Conservation (phyloP, 139 green algal genomes). For the Coelastrella sp. region DNA sequence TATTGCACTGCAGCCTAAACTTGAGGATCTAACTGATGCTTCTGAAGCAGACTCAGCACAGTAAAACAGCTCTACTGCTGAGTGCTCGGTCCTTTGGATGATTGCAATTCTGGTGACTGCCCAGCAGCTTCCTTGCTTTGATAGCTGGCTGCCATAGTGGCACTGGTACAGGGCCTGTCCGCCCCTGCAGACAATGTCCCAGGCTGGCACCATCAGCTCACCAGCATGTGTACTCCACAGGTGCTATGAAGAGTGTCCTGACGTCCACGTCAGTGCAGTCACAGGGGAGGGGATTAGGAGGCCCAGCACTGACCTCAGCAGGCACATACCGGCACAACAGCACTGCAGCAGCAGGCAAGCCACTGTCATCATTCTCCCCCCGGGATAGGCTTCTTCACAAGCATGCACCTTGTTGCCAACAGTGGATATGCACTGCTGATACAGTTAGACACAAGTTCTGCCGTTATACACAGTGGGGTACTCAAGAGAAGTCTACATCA, state of each 20-base stretch:
- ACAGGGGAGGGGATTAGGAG: constrained; percentile 40
- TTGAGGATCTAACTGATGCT: background rate
- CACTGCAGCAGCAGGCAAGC: background rate
- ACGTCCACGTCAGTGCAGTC: constrained; percentile 45
- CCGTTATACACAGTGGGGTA: background rate
- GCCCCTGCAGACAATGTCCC: background rate
- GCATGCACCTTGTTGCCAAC: background rate
- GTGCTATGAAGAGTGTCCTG: background rate
- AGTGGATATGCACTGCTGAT: background rate
- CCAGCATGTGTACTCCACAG: constrained; percentile 37
- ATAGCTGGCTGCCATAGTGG: too few relatives aligned
- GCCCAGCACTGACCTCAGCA: background rate
- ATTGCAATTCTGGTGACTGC: background rate
- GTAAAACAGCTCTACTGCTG: background rate
- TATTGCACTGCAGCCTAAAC: too few relatives aligned
- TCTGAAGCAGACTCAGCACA: background rate
- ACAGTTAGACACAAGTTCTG: background rate
- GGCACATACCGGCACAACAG: background rate
- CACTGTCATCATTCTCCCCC: background rate
- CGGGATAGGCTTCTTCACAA: background rate
- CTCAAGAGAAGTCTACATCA: background rate
- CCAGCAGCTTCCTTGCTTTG: too few relatives aligned
- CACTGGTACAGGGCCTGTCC: background rate
- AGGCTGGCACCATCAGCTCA: background rate
- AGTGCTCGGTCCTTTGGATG: background rate